These are phyloP conservation scores for Diaporthe australafricana DNA, from an alignment of 2,329 filamentous ascomycete species.

Conservation along the genomic window DNA sequence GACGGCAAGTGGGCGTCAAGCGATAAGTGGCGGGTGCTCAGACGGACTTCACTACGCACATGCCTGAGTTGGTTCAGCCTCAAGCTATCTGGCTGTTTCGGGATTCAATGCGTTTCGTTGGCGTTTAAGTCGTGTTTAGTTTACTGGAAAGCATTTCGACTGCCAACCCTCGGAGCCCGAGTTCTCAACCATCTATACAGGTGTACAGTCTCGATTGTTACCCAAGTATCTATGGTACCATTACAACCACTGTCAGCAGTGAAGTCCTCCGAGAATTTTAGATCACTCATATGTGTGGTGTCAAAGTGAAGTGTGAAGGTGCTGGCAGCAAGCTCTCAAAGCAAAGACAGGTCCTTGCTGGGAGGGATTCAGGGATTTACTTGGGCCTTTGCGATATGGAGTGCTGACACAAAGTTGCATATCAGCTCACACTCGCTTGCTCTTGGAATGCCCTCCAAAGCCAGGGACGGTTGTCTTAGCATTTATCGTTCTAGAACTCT, in stretches of 20 bases:
- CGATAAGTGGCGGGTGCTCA: neutral
- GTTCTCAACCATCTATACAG: neutral
- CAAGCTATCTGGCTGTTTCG: neutral
- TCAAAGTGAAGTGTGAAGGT: neutral
- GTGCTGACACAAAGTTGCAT: neutral
- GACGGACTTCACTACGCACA: neutral
- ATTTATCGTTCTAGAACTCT: neutral
- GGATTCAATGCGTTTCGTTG: neutral
- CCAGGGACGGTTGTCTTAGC: no score
- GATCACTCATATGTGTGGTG: neutral
- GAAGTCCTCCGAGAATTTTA: neutral
- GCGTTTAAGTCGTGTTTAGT: neutral
- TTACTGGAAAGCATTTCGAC: neutral
- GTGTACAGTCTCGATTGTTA: no score
- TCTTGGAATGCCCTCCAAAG: no score
- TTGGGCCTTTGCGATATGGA: neutral
- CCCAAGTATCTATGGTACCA: neutral
- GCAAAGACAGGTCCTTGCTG: neutral
- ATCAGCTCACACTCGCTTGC: neutral
- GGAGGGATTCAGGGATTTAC: neutral
- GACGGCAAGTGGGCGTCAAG: neutral
- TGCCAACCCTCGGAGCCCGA: neutral
- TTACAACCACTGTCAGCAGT: neutral
- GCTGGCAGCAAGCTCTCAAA: neutral
- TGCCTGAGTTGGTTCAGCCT: neutral